phyloP scores from a whole-genome alignment of 2,329 filamentous ascomycete genomes.

The Diaporthe australafricana region DNA sequence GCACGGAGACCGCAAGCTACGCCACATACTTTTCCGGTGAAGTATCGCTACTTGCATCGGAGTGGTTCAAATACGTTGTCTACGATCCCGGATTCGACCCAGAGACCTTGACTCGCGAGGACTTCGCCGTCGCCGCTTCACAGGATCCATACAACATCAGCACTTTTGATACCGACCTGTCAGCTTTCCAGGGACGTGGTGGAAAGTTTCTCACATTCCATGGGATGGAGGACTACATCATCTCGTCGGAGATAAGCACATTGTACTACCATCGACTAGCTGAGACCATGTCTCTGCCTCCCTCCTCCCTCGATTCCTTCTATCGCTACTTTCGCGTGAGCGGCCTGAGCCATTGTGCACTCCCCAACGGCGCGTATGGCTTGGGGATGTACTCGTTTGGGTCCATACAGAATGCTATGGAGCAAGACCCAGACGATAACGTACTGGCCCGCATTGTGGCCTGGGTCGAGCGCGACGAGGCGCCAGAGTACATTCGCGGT shows the following conservation, averaged over 20 bases:
- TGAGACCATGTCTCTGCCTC: constrained; percentile 40
- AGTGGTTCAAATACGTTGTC: constrained; percentile 61
- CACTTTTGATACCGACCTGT: constrained; percentile 49
- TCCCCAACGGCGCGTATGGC: constrained; percentile 53
- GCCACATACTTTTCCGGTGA: background rate
- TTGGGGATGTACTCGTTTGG: constrained; percentile 39
- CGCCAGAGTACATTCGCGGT: constrained; percentile 49
- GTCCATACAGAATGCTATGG: constrained; percentile 33
- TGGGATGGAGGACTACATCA: constrained; percentile 55
- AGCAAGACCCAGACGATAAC: constrained; percentile 52
- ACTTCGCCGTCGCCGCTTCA: constrained; percentile 44
- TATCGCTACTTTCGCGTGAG: constrained; percentile 64
- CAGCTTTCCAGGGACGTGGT: constrained; percentile 50
- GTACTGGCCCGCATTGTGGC: constrained; percentile 56
- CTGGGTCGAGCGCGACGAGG: constrained; percentile 57
- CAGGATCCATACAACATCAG: constrained; percentile 40
- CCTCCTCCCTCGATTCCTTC: constrained; percentile 48
- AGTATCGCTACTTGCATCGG: constrained; percentile 44
- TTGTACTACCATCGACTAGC: constrained; percentile 60
- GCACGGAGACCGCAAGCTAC: constrained; percentile 49
- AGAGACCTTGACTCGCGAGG: constrained; percentile 48
- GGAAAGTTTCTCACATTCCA: constrained; percentile 59
- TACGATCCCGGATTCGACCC: constrained; percentile 56
- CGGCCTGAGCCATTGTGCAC: constrained; percentile 62
- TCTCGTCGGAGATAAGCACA: constrained; percentile 55